Evolutionary conservation across 768 basidiomycete genomes (phyloP).

Genomic region (Rhodotorula paludigena): DNA sequence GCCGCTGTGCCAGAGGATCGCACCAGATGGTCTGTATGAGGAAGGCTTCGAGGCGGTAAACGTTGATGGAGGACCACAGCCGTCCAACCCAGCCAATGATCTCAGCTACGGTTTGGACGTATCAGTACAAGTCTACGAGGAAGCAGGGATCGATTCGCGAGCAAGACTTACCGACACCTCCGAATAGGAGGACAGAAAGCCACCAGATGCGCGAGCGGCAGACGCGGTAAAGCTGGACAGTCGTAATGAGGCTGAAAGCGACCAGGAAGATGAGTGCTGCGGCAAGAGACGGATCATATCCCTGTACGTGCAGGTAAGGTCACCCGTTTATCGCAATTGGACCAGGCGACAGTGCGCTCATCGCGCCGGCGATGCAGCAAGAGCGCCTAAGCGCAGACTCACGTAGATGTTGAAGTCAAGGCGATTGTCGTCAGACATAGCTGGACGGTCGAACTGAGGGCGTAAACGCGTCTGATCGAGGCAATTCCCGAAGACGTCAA

Average conservation of each 20-base stretch:
- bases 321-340: too few relatives aligned
- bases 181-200: slow-evolving; percentile 44
- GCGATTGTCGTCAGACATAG: too few relatives aligned
- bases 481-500: too few relatives aligned
- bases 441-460: too few relatives aligned
- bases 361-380: too few relatives aligned
- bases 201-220: slow-evolving; percentile 45
- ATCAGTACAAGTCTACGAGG: too few relatives aligned
- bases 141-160: not conserved
- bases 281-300: slow-evolving; percentile 42
- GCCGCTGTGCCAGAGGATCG: slow-evolving; percentile 7
- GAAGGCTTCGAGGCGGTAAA: slow-evolving; percentile 42
- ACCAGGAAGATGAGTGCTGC: slow-evolving; percentile 44
- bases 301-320: not conserved
- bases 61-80: slow-evolving; percentile 37
- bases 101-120: too few relatives aligned
- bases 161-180: slow-evolving; percentile 22
- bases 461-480: too few relatives aligned
- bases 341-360: not conserved
- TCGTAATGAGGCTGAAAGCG: slow-evolving; percentile 43
- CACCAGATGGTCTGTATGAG: slow-evolving; percentile 45
- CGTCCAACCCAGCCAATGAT: slow-evolving; percentile 45
- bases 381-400: not conserved
- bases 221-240: slow-evolving; percentile 40
- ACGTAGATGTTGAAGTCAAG: slow-evolving; percentile 2